Percentiles rank a stretch among this genome's conserved stretches.
These are phyloP conservation scores for Apocynum venetum DNA, from an alignment of 257 asterid species.

Conservation along the genomic window DNA sequence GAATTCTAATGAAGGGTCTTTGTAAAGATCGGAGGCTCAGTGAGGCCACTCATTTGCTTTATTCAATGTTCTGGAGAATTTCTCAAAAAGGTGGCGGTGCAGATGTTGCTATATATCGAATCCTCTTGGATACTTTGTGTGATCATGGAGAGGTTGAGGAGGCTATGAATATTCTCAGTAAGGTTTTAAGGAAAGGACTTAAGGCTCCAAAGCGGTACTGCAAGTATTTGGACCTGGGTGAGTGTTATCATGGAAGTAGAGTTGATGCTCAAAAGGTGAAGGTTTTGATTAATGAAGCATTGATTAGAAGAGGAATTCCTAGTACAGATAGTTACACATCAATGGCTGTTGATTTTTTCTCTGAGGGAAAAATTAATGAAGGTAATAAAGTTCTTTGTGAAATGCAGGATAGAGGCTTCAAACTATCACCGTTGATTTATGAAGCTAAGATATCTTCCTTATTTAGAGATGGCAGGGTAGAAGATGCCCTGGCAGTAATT, in stretches of 20 bases:
- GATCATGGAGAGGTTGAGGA: conserved; percentile 67
- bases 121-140: conserved; percentile 67
- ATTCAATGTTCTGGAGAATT: conserved; percentile 81
- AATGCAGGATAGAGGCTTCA: conserved; percentile 60
- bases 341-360: conserved; percentile 65
- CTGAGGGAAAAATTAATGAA: conserved; percentile 61
- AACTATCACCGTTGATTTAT: conserved; percentile 42
- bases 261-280: conserved; percentile 35
- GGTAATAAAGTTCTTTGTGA: conserved; percentile 55
- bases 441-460: conserved; percentile 67
- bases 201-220: conserved; percentile 54
- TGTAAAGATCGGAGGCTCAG: conserved; percentile 61
- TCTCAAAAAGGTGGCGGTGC: conserved; percentile 79
- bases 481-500: conserved; percentile 56
- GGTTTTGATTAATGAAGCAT: conserved; percentile 54
- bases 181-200: conserved; percentile 74
- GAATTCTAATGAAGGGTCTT: conserved; percentile 78
- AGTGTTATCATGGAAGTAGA: conserved; percentile 29
- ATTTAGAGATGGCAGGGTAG: conserved; percentile 35
- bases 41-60: conserved; percentile 79
- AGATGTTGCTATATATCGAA: conserved; percentile 66
- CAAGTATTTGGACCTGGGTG: conserved; percentile 52
- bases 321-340: conserved; percentile 60
- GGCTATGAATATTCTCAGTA: conserved; percentile 61
- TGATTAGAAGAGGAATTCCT: conserved; percentile 61